Base-by-base conservation (phyloP, 805 yeast species). In the Dipodascus albidus region DNA sequence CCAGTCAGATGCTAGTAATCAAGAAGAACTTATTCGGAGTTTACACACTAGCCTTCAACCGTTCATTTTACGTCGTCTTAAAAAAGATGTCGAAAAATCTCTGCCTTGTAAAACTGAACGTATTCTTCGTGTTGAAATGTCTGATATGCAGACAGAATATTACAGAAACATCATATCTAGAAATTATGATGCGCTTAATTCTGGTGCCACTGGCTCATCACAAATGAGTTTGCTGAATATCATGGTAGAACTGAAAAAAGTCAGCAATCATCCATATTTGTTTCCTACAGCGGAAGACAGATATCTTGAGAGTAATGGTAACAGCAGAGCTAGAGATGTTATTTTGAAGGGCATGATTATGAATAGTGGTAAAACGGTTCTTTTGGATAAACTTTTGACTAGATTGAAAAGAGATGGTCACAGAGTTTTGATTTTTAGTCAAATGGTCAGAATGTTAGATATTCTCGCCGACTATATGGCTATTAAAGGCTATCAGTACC, bases 281-380 rank as follows among this genome's bases (percentile, higher is more conserved):
- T 93, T 93, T 70, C 96, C 90, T 60, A 85, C 83, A 55, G 98
- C 96, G 1, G 99, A 93, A 68, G 85, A 84, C 24, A 78, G 83
- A 54, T 93, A 33, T 70, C 82, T 82, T 48, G 33, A 55, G 19
- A 49, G 53, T 23, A 35, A 35, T 17, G 51, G 49, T 19, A 31
- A 42, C 42, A 77, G 77, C 47, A 74, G 76, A 42, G 75, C 89
- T 1, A 77, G 96, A 55, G 97, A 91, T 60, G 87, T 82, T 59
- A 76, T 85, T 20, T 70, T 93, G 44, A 81, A 89, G 64, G 99
- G 99, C 15, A 73, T 93, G 74, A 87, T 93, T 59, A 93, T 93
- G 99, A 87, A 95, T 17, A 87, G 96, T 4, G 99, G 99, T 62
- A 93, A 93, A 66, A 93, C 93, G 99, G 99, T 93, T 3, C 74